Conservation (phyloP, 208 protist genomes). For the Crithidia thermophila region DNA sequence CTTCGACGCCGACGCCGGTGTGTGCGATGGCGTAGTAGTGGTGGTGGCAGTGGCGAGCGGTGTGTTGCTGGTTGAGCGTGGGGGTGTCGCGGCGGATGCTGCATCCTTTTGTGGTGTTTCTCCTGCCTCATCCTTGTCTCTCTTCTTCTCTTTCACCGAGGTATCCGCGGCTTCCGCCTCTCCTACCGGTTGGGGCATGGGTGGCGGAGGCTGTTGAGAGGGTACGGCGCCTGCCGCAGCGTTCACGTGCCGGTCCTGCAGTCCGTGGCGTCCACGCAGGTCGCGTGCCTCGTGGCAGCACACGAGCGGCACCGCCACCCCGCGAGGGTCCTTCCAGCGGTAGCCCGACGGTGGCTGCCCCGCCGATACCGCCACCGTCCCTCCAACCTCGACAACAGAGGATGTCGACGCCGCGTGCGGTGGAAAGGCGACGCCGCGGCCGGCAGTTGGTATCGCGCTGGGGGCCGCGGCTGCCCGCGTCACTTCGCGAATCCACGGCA, state of each 20-base stretch:
- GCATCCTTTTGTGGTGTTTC: too few species aligned
- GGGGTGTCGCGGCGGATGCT: background rate
- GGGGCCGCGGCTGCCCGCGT: background rate
- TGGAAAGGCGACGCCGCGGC: background rate
- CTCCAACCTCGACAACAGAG: too few species aligned
- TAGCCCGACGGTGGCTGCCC: conserved; percentile 13
- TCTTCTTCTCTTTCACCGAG: too few species aligned
- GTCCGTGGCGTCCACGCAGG: conserved; percentile 21
- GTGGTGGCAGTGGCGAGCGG: background rate
- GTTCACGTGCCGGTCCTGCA: conserved; percentile 1
- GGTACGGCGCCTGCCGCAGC: background rate
- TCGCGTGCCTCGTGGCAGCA: conserved; percentile 32
- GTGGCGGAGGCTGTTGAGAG: too few species aligned
- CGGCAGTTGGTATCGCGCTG: background rate
- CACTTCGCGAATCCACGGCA: conserved; percentile 48
- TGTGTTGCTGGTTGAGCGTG: background rate
- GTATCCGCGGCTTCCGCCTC: too few species aligned
- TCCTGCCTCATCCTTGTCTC: too few species aligned
- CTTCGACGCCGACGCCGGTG: too few species aligned
- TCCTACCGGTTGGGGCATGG: too few species aligned
- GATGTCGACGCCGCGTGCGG: background rate
- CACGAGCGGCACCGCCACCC: conserved; percentile 26
- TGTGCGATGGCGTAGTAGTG: background rate
- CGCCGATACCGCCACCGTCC: background rate
- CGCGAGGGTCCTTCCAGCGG: conserved; percentile 19